phyloP scores from a whole-genome alignment of 2,329 filamentous ascomycete species.

The Ceratocystis cubensis region DNA sequence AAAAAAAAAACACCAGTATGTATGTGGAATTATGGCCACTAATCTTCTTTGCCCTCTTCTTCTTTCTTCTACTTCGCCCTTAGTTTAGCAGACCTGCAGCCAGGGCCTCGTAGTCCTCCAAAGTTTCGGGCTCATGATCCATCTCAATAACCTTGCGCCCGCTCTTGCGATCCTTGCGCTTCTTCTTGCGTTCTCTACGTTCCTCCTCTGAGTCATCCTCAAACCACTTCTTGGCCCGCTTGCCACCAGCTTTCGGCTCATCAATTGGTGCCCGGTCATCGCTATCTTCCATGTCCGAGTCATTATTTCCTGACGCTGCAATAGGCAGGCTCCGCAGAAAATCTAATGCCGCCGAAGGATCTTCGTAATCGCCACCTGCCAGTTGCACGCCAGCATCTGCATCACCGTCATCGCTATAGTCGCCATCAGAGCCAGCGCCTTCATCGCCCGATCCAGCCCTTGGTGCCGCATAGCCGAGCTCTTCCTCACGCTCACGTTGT shows the following conservation, averaged over 20 bases:
- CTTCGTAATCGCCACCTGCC: conserved; percentile 32
- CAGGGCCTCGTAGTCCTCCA: conserved; percentile 67
- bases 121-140: conserved; percentile 58
- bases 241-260: conserved; percentile 26
- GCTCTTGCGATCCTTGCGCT: conserved; percentile 34
- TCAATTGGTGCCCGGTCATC: conserved; percentile 29
- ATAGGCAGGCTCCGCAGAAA: conserved; percentile 46
- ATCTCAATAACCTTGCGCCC: conserved; percentile 47
- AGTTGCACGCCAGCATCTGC: conserved; percentile 25
- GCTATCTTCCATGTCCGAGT: conserved; percentile 31
- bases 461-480: conserved; percentile 25
- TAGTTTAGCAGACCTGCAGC: conserved; percentile 57
- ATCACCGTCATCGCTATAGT: conserved; percentile 4
- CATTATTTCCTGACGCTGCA: conserved; percentile 28
- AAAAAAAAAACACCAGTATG: conserved; percentile 24
- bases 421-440: conserved; percentile 16
- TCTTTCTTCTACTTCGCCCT: not conserved
- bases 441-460: conserved; percentile 24
- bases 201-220: conserved; percentile 41
- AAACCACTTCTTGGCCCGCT: conserved; percentile 73
- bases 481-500: conserved; percentile 43
- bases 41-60: not conserved
- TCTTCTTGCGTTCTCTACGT: conserved; percentile 26
- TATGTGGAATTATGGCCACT: conserved; percentile 22
- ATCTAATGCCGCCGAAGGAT: conserved; percentile 42